phyloP scores from a whole-genome alignment of 2,329 filamentous ascomycete genomes.

The Neonectria punicea region DNA sequence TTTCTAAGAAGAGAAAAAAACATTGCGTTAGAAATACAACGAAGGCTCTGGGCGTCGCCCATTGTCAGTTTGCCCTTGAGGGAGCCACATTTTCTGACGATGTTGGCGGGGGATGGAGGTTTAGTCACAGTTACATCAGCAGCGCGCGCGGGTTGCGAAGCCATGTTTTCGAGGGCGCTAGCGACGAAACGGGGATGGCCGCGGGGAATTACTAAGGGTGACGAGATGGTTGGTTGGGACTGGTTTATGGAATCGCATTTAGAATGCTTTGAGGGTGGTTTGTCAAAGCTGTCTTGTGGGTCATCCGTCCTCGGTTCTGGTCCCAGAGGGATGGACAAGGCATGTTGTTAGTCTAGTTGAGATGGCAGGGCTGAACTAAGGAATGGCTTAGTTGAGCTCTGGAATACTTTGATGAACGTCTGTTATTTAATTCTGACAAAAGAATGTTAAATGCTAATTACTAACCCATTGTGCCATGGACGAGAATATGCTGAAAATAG shows the following conservation, averaged over 20 bases:
- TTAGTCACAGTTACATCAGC: slow-evolving; percentile 28
- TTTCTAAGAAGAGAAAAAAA: background rate
- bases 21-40: slow-evolving; percentile 16
- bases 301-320: too few species aligned
- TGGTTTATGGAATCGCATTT: background rate
- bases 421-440: too few species aligned
- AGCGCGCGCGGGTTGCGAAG: background rate
- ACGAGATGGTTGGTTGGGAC: slow-evolving; percentile 16
- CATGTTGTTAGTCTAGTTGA: background rate
- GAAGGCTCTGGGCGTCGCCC: slow-evolving; percentile 11
- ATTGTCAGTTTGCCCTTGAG: background rate
- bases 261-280: background rate
- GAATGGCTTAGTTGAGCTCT: too few species aligned
- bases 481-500: too few species aligned
- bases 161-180: slow-evolving; percentile 21
- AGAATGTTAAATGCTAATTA: too few species aligned
- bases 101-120: slow-evolving; percentile 16
- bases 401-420: too few species aligned
- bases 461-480: too few species aligned
- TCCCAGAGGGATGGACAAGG: background rate
- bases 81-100: slow-evolving; percentile 6
- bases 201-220: slow-evolving; percentile 31
- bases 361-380: background rate
- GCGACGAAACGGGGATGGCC: background rate
- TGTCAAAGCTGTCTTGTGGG: background rate